Percentiles rank a stretch among this genome's conserved stretches.
Evolutionary conservation across 805 yeast genomes (phyloP).

Genomic region (Teunomyces panamensis): DNA sequence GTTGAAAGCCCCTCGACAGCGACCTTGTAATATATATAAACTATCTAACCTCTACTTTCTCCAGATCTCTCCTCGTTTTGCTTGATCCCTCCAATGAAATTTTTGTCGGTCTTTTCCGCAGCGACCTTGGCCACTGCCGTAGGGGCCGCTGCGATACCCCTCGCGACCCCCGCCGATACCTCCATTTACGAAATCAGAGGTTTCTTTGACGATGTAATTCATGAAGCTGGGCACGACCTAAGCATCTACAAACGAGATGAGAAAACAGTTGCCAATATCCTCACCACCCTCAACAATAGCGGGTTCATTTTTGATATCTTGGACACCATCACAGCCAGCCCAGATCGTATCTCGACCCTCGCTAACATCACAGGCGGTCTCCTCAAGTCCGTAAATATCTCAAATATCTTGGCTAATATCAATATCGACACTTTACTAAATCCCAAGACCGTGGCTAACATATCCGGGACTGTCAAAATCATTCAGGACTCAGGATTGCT

Average conservation of each 20-base stretch:
- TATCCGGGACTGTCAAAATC: constrained; percentile 19
- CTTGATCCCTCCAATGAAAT: constrained; percentile 10
- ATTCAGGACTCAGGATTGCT: constrained; percentile 35
- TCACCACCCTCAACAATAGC: constrained; percentile 26
- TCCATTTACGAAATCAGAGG: constrained; percentile 16
- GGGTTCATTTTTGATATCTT: constrained; percentile 34
- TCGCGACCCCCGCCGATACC: constrained; percentile 18
- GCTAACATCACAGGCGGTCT: constrained; percentile 31
- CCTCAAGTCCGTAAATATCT: constrained; percentile 8
- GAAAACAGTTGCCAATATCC: constrained; percentile 19
- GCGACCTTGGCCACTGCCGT: constrained; percentile 10
- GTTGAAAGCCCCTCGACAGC: not conserved
- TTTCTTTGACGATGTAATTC: constrained; percentile 5
- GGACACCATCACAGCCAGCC: constrained; percentile 33
- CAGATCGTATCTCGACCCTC: constrained; percentile 22
- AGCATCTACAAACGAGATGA: constrained; percentile 20
- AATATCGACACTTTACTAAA: not conserved
- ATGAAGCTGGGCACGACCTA: constrained; percentile 7
- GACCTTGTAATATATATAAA: not conserved
- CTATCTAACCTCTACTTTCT: not conserved
- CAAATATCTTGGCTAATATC: constrained; percentile 2
- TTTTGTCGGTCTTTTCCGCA: constrained; percentile 8
- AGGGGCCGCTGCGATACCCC: constrained; percentile 17
- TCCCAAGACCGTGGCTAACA: constrained; percentile 12
- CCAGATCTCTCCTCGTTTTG: not conserved